These are phyloP conservation scores for Nothophaeocryptopus gaeumannii DNA, from an alignment of 2,329 filamentous ascomycete genomes.

Conservation along the genomic window DNA sequence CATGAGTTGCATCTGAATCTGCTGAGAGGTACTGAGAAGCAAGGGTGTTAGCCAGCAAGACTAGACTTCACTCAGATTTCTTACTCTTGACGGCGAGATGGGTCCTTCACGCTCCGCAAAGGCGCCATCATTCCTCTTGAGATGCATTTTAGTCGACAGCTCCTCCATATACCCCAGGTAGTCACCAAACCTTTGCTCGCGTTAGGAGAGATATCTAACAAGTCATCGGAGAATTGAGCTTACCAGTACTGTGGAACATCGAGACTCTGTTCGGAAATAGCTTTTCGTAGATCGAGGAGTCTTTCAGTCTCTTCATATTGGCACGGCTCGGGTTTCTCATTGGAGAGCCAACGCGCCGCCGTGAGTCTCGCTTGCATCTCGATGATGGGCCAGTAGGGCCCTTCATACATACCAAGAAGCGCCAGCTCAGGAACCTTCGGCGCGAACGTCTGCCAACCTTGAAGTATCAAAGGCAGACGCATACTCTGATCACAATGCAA, in stretches of 20 bases:
- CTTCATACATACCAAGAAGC: slow-evolving; percentile 80
- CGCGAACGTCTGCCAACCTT: slow-evolving; percentile 43
- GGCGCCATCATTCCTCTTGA: slow-evolving; percentile 45
- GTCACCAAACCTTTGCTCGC: slow-evolving; percentile 61
- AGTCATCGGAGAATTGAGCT: not conserved
- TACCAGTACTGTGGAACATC: slow-evolving; percentile 65
- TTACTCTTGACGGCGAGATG: slow-evolving; percentile 35
- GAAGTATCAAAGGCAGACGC: slow-evolving; percentile 63
- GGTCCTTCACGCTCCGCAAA: slow-evolving; percentile 50
- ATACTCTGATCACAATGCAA: slow-evolving; percentile 59
- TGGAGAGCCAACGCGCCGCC: slow-evolving; percentile 57
- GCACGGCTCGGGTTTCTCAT: slow-evolving; percentile 25
- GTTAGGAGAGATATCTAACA: too few relatives aligned
- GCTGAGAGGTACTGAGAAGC: slow-evolving; percentile 21
- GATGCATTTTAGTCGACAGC: slow-evolving; percentile 58
- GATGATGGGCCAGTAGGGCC: slow-evolving; percentile 82
- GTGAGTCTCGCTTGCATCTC: slow-evolving; percentile 78
- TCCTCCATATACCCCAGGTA: slow-evolving; percentile 74
- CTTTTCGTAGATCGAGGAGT: slow-evolving; percentile 51
- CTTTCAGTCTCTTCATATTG: slow-evolving; percentile 43
- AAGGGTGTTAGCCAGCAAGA: too few relatives aligned
- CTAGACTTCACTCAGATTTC: too few relatives aligned
- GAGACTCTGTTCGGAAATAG: slow-evolving; percentile 41
- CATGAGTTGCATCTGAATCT: slow-evolving; percentile 38
- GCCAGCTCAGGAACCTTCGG: slow-evolving; percentile 64